phyloP scores from a whole-genome alignment of 2,329 filamentous ascomycete genomes.

The Orbilia javanica region DNA sequence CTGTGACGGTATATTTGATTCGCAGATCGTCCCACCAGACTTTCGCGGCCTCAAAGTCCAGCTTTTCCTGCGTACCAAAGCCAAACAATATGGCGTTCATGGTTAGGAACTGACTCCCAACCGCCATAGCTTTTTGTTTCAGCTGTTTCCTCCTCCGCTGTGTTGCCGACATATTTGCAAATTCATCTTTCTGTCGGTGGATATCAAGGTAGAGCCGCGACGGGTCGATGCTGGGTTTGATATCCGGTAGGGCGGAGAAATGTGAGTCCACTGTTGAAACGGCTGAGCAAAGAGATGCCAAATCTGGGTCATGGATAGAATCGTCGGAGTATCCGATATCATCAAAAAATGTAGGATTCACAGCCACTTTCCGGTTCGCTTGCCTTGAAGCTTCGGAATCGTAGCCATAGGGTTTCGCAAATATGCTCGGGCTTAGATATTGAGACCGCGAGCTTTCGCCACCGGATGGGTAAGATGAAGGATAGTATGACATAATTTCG shows the following conservation, averaged over 20 bases:
- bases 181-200: conserved; percentile 41
- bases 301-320: conserved; percentile 33
- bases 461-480: conserved; percentile 33
- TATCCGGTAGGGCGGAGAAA: conserved; percentile 48
- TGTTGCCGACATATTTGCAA: conserved; percentile 31
- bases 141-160: conserved; percentile 41
- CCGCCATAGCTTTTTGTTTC: conserved; percentile 36
- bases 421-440: conserved; percentile 35
- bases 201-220: conserved; percentile 53
- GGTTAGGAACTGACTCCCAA: conserved; percentile 51
- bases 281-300: conserved; percentile 36
- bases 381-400: conserved; percentile 16
- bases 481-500: conserved; percentile 52
- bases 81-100: conserved; percentile 58
- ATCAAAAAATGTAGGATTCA: conserved; percentile 54
- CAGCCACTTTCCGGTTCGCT: conserved; percentile 38
- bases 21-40: conserved; percentile 57
- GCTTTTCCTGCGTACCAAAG: conserved; percentile 51
- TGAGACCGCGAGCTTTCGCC: conserved; percentile 35
- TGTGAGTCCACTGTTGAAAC: conserved; percentile 53
- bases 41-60: conserved; percentile 54
- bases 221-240: conserved; percentile 41
- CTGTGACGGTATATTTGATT: conserved; percentile 55
- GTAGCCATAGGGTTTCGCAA: conserved; percentile 20
- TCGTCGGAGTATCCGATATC: conserved; percentile 41